These are phyloP conservation scores for Rhizopus microsporus DNA, from an alignment of 371 early-diverging fungal species.

Conservation along the genomic window DNA sequence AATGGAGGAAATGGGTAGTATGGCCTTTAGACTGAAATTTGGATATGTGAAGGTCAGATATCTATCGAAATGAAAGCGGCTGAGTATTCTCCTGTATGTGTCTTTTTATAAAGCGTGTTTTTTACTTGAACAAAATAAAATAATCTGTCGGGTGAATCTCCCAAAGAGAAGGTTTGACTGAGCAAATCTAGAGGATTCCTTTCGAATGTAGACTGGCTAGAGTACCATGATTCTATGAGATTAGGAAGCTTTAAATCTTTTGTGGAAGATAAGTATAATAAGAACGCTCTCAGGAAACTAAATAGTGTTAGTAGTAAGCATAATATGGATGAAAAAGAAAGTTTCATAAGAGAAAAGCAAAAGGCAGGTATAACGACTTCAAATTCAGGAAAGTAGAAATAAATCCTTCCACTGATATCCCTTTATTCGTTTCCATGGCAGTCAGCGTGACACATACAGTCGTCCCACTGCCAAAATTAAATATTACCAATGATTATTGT, in stretches of 20 bases:
- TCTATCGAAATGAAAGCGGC: slow-evolving; percentile 35
- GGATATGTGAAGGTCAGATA: slow-evolving; percentile 87
- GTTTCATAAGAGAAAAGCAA: slow-evolving; percentile 7
- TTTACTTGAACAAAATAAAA: slow-evolving; percentile 69
- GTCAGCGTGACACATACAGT: too few species aligned
- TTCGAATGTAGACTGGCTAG: not conserved
- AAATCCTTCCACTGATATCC: too few species aligned
- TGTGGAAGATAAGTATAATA: slow-evolving; percentile 18
- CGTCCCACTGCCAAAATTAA: too few species aligned
- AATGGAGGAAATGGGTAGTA: slow-evolving; percentile 72
- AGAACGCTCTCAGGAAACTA: slow-evolving; percentile 8
- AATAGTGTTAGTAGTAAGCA: slow-evolving; percentile 3
- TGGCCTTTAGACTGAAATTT: slow-evolving; percentile 68
- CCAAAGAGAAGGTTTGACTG: slow-evolving; percentile 21
- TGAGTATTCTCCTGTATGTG: slow-evolving; percentile 11
- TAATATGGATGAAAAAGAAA: slow-evolving; percentile 14
- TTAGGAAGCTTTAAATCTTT: slow-evolving; percentile 17
- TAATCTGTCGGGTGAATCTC: slow-evolving; percentile 48
- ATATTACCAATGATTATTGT: too few species aligned
- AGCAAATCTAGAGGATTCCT: slow-evolving; percentile 1
- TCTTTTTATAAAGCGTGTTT: not conserved
- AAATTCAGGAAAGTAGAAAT: not conserved
- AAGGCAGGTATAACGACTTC: not conserved
- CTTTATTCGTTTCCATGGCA: too few species aligned
- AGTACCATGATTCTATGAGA: slow-evolving; percentile 18